Base-by-base conservation (phyloP, 208 protist genomes). In the Wallacemonas sp. region DNA sequence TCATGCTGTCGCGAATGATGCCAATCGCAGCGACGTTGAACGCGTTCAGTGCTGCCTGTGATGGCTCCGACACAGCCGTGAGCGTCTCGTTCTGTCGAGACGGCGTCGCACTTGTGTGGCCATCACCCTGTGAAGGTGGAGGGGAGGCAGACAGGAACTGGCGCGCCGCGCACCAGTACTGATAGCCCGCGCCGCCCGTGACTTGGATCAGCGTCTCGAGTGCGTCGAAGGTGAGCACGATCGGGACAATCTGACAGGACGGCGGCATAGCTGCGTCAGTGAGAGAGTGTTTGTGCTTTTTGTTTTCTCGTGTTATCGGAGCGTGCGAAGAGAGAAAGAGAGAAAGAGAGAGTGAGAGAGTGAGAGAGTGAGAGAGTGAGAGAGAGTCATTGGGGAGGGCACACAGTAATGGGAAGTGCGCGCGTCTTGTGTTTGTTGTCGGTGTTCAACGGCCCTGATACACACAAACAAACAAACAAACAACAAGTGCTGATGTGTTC, bases 141-240 rank as follows among this genome's bases (percentile, higher is more conserved):
- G n/a, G 36, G 9, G 23, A 38, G 29, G 47, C 6, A 16, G 19
- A 33, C n/a, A 93, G 69, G 32, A 85, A 90, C 1, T 76, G 19
- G 11, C 27, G 1, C n/a, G 86, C 77, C 27, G 76, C 71, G 21
- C 43, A 49, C 54, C 39, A 68, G 63, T 91, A 94, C 70, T 94
- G 88, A 55, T 72, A 65, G 23, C 85, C 88, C 0, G 84, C 44
- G n/a, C 83, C 77, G 17, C 49, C 64, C 4, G 65, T 69, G 32
- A 94, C 68, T 16, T 58, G 61, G 19, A 94, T 70, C 2, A 94
- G 52, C 3, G 88, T 88, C 12, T 69, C 70, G 23, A 91, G 66
- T 0, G 87, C 78, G 33, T 94, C 88, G 41, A 91, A 87, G 49
- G 81, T 92, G 49, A 94, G 58, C 14, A 75, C 78, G 55, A 84